Percentiles rank a stretch among this genome's conserved stretches.
phyloP scores from a whole-genome alignment of 2,329 filamentous ascomycete species.

The Zymoseptoria tritici region DNA sequence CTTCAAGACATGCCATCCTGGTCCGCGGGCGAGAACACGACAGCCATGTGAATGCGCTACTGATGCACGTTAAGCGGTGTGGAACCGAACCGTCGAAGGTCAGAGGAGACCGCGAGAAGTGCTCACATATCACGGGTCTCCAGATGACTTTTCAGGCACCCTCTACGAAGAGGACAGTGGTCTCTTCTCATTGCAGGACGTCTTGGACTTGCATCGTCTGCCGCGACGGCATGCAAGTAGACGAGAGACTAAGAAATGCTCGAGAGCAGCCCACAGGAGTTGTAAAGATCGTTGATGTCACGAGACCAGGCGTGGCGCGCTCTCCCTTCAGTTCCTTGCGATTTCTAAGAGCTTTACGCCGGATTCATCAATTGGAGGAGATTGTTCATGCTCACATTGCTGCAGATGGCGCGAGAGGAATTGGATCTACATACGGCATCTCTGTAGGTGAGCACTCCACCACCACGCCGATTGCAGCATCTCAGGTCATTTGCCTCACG shows the following conservation, averaged over 20 bases:
- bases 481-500: too few relatives aligned
- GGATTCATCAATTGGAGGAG: not conserved
- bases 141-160: not conserved
- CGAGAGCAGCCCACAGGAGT: not conserved
- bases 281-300: not conserved
- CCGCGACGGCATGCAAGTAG: not conserved
- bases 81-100: too few relatives aligned
- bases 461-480: too few relatives aligned
- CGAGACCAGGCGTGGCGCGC: too few relatives aligned
- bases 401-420: too few relatives aligned
- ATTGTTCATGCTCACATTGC: not conserved
- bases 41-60: not conserved
- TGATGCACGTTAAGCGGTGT: not conserved
- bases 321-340: too few relatives aligned
- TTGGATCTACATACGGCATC: not conserved
- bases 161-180: not conserved
- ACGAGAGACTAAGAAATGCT: not conserved
- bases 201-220: not conserved
- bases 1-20: not conserved
- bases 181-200: not conserved
- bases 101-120: not conserved
- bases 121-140: not conserved
- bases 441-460: not conserved
- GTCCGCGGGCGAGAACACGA: not conserved
- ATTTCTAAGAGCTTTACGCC: not conserved